Evolutionary conservation across 192 early-diverging fungal species (phyloP), one percentile per base, ranked within the genome.

Genomic region (Rhizoclosmatium globosum): DNA sequence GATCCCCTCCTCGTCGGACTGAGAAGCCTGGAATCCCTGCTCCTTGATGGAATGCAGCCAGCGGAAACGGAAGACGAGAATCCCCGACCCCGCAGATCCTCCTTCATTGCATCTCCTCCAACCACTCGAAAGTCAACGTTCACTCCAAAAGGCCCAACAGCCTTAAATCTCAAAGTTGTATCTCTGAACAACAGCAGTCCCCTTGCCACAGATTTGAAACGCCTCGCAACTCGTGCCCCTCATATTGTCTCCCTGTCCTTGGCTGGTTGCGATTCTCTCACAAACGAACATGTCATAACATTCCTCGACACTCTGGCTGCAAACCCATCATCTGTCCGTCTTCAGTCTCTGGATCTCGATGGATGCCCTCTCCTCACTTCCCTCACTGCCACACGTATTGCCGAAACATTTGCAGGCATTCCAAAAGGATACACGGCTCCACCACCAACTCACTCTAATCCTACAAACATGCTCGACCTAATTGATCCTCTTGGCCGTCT

Each of bases 391-490:
- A 2, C 7, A 4, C 4, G n/a, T n/a, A 50, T 74, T 7, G 6
- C 60, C 1, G 2, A 3, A 43, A 45, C 45, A 1, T 59, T 65
- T 47, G 64, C 64, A 4, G 74, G 64, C 2, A 64, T 64, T n/a
- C 11, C 23, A 3, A 21, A 56, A 41, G 21, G 23, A 21, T 61
- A 64, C 23, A 9, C 39, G 41, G 46, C 47, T 4, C 6, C 19
- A 4, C 62, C 61, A 19, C 74, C 45, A n/a, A 15, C 23, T 11
- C 19, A 64, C 39, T 15, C 47, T n/a, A 15, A 13, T 9, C 45
- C 64, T 4, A 67, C 45, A 11, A 76, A 59, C 64, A 76, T 76
- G 74, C 64, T 76, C 19, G 74, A 76, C 19, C 74, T 76, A 19
- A 15, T 76, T 4, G 74, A 76, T 46, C 42, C 19, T 9, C 23